Evolutionary conservation across 768 basidiomycete species (phyloP).

Genomic region (Russula sp.): DNA sequence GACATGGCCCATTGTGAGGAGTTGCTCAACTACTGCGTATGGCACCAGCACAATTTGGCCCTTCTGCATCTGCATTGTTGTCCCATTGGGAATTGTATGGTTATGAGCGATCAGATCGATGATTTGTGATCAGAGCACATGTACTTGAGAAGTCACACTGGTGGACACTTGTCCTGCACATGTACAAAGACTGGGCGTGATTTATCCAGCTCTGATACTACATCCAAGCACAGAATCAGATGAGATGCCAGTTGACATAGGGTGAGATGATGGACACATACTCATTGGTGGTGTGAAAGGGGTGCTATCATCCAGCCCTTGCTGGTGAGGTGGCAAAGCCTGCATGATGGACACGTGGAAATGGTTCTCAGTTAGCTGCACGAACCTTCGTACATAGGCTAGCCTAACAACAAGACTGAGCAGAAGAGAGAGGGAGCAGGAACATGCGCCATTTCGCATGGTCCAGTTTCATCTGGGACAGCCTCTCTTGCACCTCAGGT

Average conservation of each 20-base stretch:
- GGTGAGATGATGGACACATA: slow-evolving; percentile 32
- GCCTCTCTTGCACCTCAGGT: slow-evolving; percentile 63
- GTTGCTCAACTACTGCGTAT: slow-evolving; percentile 69
- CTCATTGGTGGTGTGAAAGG: slow-evolving; percentile 70
- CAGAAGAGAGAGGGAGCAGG: neutral
- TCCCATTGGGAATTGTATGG: slow-evolving; percentile 43
- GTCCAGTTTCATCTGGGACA: slow-evolving; percentile 81
- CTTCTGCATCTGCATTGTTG: slow-evolving; percentile 64
- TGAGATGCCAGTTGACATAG: slow-evolving; percentile 7
- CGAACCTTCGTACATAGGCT: slow-evolving; percentile 49
- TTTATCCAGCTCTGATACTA: slow-evolving; percentile 77
- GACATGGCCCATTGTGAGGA: slow-evolving; percentile 64
- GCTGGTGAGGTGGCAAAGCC: slow-evolving; percentile 70
- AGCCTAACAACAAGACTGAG: neutral
- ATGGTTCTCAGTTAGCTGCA: slow-evolving; percentile 69
- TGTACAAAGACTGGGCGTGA: slow-evolving; percentile 75
- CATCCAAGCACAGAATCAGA: neutral
- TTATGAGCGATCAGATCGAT: neutral
- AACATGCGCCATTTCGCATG: slow-evolving; percentile 60
- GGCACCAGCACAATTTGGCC: slow-evolving; percentile 78
- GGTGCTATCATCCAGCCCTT: slow-evolving; percentile 67
- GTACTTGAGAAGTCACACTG: slow-evolving; percentile 62
- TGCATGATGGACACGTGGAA: slow-evolving; percentile 77
- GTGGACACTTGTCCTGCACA: slow-evolving; percentile 65
- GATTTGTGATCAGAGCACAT: slow-evolving; percentile 25